Evolutionary conservation across 192 early-diverging fungal genomes (phyloP), one percentile per base, ranked within the genome.

Genomic region (Coemansia sp.): DNA sequence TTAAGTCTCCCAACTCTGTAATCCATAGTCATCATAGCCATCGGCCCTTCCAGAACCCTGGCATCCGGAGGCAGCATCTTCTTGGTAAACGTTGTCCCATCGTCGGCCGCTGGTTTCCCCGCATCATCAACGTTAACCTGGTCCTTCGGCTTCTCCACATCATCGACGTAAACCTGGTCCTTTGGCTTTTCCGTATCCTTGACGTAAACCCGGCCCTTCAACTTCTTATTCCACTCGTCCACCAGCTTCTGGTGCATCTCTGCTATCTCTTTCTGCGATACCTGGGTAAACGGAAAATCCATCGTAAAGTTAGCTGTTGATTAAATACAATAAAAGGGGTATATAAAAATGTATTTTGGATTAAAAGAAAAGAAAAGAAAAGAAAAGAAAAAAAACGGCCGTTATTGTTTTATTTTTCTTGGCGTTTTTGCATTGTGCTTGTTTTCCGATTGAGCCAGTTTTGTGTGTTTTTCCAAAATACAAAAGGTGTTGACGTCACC

Each of bases 21-120:
- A 22, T 81, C 73, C 68, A 75, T 59, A 1, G 73, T 75, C 66
- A 75, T 71, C 1, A 28, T 4, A 1, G 48, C 55, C n/a, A 65
- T 67, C 17, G 48, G 22, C 38, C 69, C 67, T 4, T 63, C 18
- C 45, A 74, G 61, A 12, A 80, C 58, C 41, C 79, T 74, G 65
- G 39, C 64, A 28, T 38, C 52, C 18, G 41, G 7, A 5, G 68
- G 68, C 14, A 70, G 61, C 34, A 52, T 55, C 4, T 57, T 20
- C 5, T 18, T 38, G 5, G 37, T 67, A 41, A 78, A 78, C 55
- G 48, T 33, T 32, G 35, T 55, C 2, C 11, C 36, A 9, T 45
- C 45, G 12, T 67, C 68, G 4, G 52, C 41, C 2, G 17, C 34
- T 12, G 39, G 9, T 11, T 41, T 11, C 20, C 37, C 11, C 53